These are phyloP conservation scores for Aquanectria penicillioides DNA, from an alignment of 2,329 filamentous ascomycete species.

Conservation along the genomic window DNA sequence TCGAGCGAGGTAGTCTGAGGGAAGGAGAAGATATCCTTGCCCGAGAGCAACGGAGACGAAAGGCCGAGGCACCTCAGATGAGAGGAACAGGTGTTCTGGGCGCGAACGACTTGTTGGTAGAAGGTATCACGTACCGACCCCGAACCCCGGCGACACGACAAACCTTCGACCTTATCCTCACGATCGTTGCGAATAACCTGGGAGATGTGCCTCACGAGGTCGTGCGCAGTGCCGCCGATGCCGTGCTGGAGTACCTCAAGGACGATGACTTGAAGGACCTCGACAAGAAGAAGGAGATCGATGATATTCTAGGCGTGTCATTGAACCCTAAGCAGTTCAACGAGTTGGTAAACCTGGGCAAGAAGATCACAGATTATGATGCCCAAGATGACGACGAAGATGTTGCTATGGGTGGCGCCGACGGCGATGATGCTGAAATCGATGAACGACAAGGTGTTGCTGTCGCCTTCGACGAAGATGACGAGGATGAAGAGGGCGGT, in stretches of 20 bases:
- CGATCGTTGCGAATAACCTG: slow-evolving; percentile 85
- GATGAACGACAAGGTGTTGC: slow-evolving; percentile 97
- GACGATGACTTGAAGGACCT: slow-evolving; percentile 96
- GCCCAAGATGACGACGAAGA: slow-evolving; percentile 95
- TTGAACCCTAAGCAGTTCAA: slow-evolving; percentile 94
- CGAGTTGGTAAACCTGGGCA: slow-evolving; percentile 93
- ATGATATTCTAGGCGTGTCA: slow-evolving; percentile 87
- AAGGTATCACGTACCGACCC: slow-evolving; percentile 91
- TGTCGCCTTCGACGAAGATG: slow-evolving; percentile 93
- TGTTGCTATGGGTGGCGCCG: slow-evolving; percentile 75
- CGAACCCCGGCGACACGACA: slow-evolving; percentile 90
- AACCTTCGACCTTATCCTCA: slow-evolving; percentile 94
- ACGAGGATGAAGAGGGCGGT: slow-evolving; percentile 83
- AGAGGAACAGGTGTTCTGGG: slow-evolving; percentile 82
- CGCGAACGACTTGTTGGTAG: slow-evolving; percentile 85
- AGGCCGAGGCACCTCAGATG: slow-evolving; percentile 74
- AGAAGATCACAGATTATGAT: slow-evolving; percentile 99
- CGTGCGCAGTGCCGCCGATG: slow-evolving; percentile 92
- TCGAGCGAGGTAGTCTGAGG: slow-evolving; percentile 78
- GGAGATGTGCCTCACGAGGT: slow-evolving; percentile 94
- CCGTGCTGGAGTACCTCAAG: slow-evolving; percentile 89
- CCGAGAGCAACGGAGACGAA: slow-evolving; percentile 87
- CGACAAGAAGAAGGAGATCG: slow-evolving; percentile 97
- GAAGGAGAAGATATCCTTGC: slow-evolving; percentile 87
- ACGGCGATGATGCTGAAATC: slow-evolving; percentile 77